Evolutionary conservation across 345 rosid genomes (phyloP), one percentile per base, ranked within the genome.

Genomic region (Sapria himalayana): DNA sequence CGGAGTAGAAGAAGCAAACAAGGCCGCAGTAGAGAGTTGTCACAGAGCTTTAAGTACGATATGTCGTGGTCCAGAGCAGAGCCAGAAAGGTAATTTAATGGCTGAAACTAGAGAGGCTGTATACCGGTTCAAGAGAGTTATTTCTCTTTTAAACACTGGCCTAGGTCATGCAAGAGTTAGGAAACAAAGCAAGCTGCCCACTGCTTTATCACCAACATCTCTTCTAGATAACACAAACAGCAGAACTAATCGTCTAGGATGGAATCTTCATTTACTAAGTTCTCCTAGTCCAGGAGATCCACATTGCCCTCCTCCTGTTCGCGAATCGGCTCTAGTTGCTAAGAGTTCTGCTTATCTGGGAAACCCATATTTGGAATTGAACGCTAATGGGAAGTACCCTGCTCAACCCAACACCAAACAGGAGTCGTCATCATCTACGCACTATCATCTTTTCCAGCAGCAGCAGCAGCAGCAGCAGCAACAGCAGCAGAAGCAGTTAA

Each of bases 141-240:
- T 56, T 60, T 79, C 66, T 59, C 69, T 91, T 60, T 54, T 91
- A 34, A 61, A 75, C 41, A 59, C 43, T 33, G 63, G 77, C 52
- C 73, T 75, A 58, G 93, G 95, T 52, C 99, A 84, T 71, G 92
- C 99, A 7, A 74, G 99, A 62, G 82, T 84, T 29, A 73, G 95
- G 59, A 77, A 70, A 63, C 49, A 67, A n/a, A 77, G 67, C 65
- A 73, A 68, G 13, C 43, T 61, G 16, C 66, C 61, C 2, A 38
- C 59, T 39, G 67, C 76, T 58, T 36, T 67, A 23, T 63, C 78
- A 49, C 81, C 67, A 29, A 60, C 41, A 51, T 47, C 64, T 39
- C 65, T 79, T 34, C 65, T 91, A 64, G 84, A 78, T 31, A 64
- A 54, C 47, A 65, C 65, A 16, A 55, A 46, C 19, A 55, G 38